Percentiles rank a stretch among this genome's conserved stretches.
Evolutionary conservation across 257 asterid species (phyloP).

Genomic region (Parsonsia alboflavescens): DNA sequence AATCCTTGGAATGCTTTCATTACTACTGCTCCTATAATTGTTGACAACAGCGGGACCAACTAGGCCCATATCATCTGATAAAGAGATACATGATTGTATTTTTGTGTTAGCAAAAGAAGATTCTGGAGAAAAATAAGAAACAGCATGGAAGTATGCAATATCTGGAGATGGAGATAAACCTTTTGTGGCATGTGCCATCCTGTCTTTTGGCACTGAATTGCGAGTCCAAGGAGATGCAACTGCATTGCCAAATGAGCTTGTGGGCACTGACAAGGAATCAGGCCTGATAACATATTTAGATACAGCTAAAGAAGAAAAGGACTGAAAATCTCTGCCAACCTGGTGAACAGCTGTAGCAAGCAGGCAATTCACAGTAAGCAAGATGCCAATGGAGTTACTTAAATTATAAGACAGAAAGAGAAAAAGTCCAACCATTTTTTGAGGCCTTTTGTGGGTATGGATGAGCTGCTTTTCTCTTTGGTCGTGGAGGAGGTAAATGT

Average conservation of each 20-base stretch:
- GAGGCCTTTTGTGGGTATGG: conserved; percentile 97
- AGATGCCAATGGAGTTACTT: neutral
- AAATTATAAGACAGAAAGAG: neutral
- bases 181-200: conserved; percentile 27
- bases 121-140: neutral
- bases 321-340: conserved; percentile 36
- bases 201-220: conserved; percentile 36
- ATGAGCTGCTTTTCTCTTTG: conserved; percentile 92
- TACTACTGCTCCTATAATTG: conserved; percentile 62
- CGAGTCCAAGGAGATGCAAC: conserved; percentile 48
- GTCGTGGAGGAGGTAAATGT: conserved; percentile 97
- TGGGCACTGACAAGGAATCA: conserved; percentile 42
- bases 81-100: neutral
- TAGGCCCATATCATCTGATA: conserved; percentile 47
- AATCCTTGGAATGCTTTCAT: conserved; percentile 45
- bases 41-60: conserved; percentile 24
- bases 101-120: neutral
- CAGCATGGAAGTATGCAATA: neutral
- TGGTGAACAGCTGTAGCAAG: conserved; percentile 34
- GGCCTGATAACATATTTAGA: conserved; percentile 36
- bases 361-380: conserved; percentile 9
- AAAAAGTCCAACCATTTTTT: conserved; percentile 40
- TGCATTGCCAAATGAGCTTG: conserved; percentile 30
- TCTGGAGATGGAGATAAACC: conserved; percentile 33
- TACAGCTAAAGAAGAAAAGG: conserved; percentile 46